Base-by-base conservation (phyloP, 2,329 filamentous ascomycete genomes). In the Furcasterigmium sp. region DNA sequence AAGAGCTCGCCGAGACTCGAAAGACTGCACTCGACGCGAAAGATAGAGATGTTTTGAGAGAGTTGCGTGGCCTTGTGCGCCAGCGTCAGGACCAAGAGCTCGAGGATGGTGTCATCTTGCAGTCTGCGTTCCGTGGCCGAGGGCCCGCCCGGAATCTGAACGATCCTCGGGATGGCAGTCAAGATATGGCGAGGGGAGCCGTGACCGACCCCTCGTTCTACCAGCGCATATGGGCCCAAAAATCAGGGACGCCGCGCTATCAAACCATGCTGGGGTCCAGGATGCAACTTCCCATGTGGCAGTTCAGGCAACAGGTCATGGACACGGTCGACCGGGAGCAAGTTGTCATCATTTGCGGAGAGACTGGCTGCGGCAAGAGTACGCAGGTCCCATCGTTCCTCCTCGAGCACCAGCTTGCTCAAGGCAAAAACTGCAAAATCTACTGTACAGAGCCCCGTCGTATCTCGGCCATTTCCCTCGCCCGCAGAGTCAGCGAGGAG, bases 321-420 rank as follows among this genome's bases (percentile, higher is more conserved):
- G 73, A 80, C 20, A 79, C 87, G 2, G 83, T 98, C 23, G 84
- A 88, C 37, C 73, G 78, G 18, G 78, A 95, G 51, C 91, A 93
- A 56, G 85, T 95, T 9, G 83, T 93, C 9, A 96, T 98, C 46
- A 80, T 98, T 23, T 97, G 91, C 59, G 93, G 93, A 59, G 93
- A 98, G 66, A 98, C 93, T 3, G 93, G 93, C 53, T 96, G 86
- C 60, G 93, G 93, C 51, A 98, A 98, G 70, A 96, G 90, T 63
- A 98, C 93, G 0, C 93, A 98, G 57, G 85, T 96, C n/a, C 93
- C 93, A 5, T 84, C 91, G 1, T 97, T 94, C 58, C 79, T 98
- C 42, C 72, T 98, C 8, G 93, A 98, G 61, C 81, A 95, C 55
- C 85, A 96, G 57, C 76, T 98, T 39, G 78, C 81, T 3, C 78